phyloP scores from a whole-genome alignment of 768 basidiomycete species.

The Naganishia kalamii region DNA sequence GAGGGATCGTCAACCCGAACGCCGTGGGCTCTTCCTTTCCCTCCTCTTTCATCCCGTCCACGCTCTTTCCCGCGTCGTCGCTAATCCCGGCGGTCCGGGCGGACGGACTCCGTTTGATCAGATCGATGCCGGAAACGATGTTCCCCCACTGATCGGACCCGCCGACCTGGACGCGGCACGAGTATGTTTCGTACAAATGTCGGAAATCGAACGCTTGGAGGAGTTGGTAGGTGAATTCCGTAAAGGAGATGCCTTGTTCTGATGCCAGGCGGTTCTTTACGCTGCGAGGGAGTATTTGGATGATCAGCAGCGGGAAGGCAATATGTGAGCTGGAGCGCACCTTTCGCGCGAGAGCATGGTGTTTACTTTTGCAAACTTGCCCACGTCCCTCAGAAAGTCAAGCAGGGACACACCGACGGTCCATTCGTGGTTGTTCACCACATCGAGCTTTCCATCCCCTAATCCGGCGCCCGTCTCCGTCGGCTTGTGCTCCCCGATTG shows the following conservation, averaged over 20 bases:
- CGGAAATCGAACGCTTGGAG: conserved; percentile 95
- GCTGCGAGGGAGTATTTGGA: conserved; percentile 49
- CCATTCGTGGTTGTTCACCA: conserved; percentile 73
- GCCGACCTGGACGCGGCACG: conserved; percentile 81
- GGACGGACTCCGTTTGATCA: conserved; percentile 61
- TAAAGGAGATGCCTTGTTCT: conserved; percentile 85
- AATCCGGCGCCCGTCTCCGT: background rate
- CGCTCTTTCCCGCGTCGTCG: conserved; percentile 16
- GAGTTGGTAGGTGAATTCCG: conserved; percentile 95
- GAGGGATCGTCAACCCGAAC: conserved; percentile 86
- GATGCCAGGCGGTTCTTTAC: conserved; percentile 73
- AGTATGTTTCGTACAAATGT: conserved; percentile 57
- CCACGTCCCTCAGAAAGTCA: conserved; percentile 75
- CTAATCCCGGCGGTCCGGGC: background rate
- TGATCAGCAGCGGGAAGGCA: background rate
- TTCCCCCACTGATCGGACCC: conserved; percentile 99
- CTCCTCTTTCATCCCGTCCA: no score
- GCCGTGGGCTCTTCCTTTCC: conserved; percentile 47
- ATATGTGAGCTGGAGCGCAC: conserved; percentile 49
- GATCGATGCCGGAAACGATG: conserved; percentile 84
- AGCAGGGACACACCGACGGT: conserved; percentile 64
- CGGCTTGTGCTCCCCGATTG: background rate
- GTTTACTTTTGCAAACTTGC: conserved; percentile 72
- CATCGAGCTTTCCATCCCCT: conserved; percentile 39
- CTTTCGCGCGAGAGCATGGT: conserved; percentile 87